Base-by-base conservation (phyloP, 768 basidiomycete genomes). In the Lyophyllum shimeji region DNA sequence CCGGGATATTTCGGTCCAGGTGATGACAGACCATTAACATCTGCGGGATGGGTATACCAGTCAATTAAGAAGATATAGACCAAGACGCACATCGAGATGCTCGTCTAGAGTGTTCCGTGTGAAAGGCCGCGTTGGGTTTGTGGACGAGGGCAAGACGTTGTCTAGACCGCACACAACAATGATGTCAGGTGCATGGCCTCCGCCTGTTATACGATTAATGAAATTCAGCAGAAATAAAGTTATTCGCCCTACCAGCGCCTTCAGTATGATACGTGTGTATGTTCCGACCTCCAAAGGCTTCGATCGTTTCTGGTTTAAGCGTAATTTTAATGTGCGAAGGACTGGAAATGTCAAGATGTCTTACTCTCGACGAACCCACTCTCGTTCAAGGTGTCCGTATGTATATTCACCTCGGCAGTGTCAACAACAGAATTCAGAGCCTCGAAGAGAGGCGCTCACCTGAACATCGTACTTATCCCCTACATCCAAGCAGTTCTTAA, bases 21-120 rank as follows among this genome's bases (percentile, higher is more conserved):
- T 99, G 96, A 69, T 99, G 96, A 70, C 95, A 97, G n/a, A 98
- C 95, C 94, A 98, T 98, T 21, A 98, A 79, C 97, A 98, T 99
- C 95, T 97, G 13, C 54, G 39, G 60, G 50, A 18, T 40, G n/a
- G n/a, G 13, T 25, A 40, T 20, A 20, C 46, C 13, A 39, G 34
- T 53, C 6, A 7, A 20, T 20, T 1, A 23, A 48, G 27, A 27
- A 29, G 55, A 37, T 15, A 15, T 44, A 8, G 20, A 12, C 20
- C 17, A 34, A 40, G 5, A 67, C 89, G 67, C 64, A 96, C 96
- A 67, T 98, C 97, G 15, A 97, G 84, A 73, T 99, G 97, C 68
- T 98, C 97, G 59, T 97, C 95, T 7, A 98, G 77, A 0, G 97
- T 99, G 67, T 98, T 98, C 29, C 77, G 74, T 1, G 93, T 82